phyloP scores from a whole-genome alignment of 257 asterid genomes.

The Solanum rostratum region DNA sequence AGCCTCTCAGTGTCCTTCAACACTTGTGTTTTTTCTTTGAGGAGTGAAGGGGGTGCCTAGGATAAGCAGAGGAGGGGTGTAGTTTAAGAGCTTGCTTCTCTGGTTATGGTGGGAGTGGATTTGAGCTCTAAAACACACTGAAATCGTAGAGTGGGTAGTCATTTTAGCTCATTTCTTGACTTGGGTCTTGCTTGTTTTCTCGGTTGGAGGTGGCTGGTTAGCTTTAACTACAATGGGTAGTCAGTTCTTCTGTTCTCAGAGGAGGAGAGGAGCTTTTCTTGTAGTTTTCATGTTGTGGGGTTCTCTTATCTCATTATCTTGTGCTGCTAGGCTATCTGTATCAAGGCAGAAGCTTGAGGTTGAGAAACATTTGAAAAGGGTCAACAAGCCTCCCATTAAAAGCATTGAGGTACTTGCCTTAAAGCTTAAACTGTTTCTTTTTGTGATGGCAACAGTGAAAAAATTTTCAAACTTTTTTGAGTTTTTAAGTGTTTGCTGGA shows the following conservation, averaged over 20 bases:
- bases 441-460: not conserved
- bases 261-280: not conserved
- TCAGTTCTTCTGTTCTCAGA: conserved; percentile 20
- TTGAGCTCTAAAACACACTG: not conserved
- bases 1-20: not conserved
- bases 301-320: conserved; percentile 28
- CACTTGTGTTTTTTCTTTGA: not conserved
- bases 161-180: not conserved
- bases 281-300: conserved; percentile 16
- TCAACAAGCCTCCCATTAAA: conserved; percentile 59
- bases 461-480: not conserved
- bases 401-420: conserved; percentile 43
- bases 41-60: conserved; percentile 1
- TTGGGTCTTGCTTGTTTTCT: conserved; percentile 8
- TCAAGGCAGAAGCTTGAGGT: conserved; percentile 51
- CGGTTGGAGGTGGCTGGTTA: not conserved
- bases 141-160: not conserved
- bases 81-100: not conserved
- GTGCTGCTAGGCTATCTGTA: conserved; percentile 36
- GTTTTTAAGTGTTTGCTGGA: not conserved
- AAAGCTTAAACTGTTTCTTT: not conserved
- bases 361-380: conserved; percentile 59
- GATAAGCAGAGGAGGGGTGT: conserved; percentile 19
- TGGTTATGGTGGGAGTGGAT: not conserved
- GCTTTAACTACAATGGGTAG: not conserved